phyloP scores from a whole-genome alignment of 176 grass and related monocot genomes.

The Oryza longistaminata region DNA sequence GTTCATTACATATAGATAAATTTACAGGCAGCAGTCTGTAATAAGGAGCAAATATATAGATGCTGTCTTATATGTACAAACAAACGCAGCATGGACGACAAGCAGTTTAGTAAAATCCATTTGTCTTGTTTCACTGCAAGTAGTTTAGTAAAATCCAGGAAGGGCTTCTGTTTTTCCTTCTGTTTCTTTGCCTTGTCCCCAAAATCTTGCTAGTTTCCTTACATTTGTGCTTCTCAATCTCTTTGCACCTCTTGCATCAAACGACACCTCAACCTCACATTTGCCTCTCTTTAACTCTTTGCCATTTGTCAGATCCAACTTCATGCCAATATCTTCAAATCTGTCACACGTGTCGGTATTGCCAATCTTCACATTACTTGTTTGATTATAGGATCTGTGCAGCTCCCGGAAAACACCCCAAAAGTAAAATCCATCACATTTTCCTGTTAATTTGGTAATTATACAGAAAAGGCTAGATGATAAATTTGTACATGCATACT shows the following conservation, averaged over 20 bases:
- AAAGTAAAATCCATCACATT: slow-evolving; percentile 54
- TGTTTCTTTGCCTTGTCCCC: slow-evolving; percentile 30
- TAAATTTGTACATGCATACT: slow-evolving; percentile 3
- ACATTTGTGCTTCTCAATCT: background rate
- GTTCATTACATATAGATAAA: too few species aligned
- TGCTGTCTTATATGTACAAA: too few species aligned
- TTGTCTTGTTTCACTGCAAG: slow-evolving; percentile 26
- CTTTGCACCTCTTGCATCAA: slow-evolving; percentile 31
- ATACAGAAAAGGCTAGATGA: slow-evolving; percentile 25
- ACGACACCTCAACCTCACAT: background rate
- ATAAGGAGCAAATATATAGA: too few species aligned
- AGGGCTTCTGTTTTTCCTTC: slow-evolving; percentile 2
- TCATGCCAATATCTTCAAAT: slow-evolving; percentile 26
- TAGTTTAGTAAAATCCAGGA: slow-evolving; percentile 38
- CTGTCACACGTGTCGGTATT: slow-evolving; percentile 14
- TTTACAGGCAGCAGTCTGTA: too few species aligned
- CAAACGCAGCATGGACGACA: too few species aligned
- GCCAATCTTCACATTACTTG: slow-evolving; percentile 26
- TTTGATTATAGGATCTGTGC: slow-evolving; percentile 2
- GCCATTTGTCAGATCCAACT: background rate
- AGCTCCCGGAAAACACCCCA: slow-evolving; percentile 70
- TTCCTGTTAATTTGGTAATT: slow-evolving; percentile 43
- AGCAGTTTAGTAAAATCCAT: too few species aligned
- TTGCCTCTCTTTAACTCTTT: background rate
- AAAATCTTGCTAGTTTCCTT: slow-evolving; percentile 39